Base-by-base conservation (phyloP, 208 protist species). In the Crithidia expoeki region DNA sequence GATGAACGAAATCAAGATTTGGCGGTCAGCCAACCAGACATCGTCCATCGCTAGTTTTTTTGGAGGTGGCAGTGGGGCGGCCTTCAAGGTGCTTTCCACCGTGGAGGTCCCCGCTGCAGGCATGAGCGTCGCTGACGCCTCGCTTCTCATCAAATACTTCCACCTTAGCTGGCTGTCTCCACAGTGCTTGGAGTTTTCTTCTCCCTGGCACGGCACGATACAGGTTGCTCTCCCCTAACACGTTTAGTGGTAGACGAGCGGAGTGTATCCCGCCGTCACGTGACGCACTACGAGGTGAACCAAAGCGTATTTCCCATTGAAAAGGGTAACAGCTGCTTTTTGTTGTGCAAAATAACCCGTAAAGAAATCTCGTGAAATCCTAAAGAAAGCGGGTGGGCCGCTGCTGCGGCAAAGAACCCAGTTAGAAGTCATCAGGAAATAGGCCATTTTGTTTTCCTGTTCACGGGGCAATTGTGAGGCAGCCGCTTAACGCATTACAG, bases 151-250 rank as follows among this genome's bases (percentile, higher is more conserved):
- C 42, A 69, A 81, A 19, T 70, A 79, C 60, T 92, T 84, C 40
- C 65, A 59, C 19, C 49, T 93, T n/a, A 81, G 72, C 30, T 95
- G 90, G 90, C 74, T 95, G 44, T 95, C 90, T 0, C 86, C 90
- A 36, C 85, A 89, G 56, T 95, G 90, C 59, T 67, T 95, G 9
- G 79, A 93, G 73, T 83, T 95, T 30, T 68, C 72, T 6, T 87
- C 90, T 9, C 90, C 88, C 5, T 90, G 81, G 83, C 90, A 95
- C 69, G 75, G 80, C 14, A 90, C 77, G 62, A 65, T 91, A 14
- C 76, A 88, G 52, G 49, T 90, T 19, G 62, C 83, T 19, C 57
- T 84, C 42, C 57, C 65, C 38, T 76, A 53, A 74, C 5, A 0
- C 23, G 9, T 9, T 17, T 23, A 9, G 16, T 28, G 47, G 21